Base-by-base conservation (phyloP, 257 asterid genomes). In the Asclepias syriaca region DNA sequence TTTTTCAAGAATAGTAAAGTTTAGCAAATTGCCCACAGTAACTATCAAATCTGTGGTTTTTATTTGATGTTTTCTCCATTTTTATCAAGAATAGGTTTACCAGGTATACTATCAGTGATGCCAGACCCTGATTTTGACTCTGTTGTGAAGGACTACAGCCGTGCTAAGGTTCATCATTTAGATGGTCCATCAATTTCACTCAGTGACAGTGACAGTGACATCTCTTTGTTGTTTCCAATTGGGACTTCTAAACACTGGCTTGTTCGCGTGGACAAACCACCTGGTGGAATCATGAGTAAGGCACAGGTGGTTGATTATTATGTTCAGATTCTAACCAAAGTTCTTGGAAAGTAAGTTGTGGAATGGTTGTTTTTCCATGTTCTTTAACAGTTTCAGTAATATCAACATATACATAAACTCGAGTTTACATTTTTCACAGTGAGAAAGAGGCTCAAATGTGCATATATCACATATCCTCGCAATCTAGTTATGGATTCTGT, bases 401-500 rank as follows among this genome's bases (percentile, higher is more conserved):
- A 27, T 50, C 60, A 40, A 40, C 39, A 29, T 29, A 15, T 61
- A 70, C 65, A 72, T 75, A 40, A 40, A 74, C 34, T 77, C 73
- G 53, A 65, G 55, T 49, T 66, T 45, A 14, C 74, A 68, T 79
- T 72, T 71, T 71, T 73, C 65, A 54, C 87, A 95, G 99, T 71
- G 94, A 88, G 80, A 79, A 76, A 71, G 99, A 90, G 74, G 93
- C 99, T 58, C 98, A 95, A 78, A 92, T 89, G 98, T 95, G 99
- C 80, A 85, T 95, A 49, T 95, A 90, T 79, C 95, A 91, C 49
- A 74, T 85, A 51, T 90, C 96, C 0, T 90, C 93, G 93, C 81
- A 87, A 73, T 83, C 94, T 55, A 74, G 79, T 79, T 87, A 81
- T 69, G 99, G 96, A 65, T 95, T 95, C 87, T 95, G 98, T 78